Percentiles rank a stretch among this genome's conserved stretches.
These are phyloP conservation scores for Aspergillus phoenicis DNA, from an alignment of 2,329 filamentous ascomycete genomes.

Conservation along the genomic window DNA sequence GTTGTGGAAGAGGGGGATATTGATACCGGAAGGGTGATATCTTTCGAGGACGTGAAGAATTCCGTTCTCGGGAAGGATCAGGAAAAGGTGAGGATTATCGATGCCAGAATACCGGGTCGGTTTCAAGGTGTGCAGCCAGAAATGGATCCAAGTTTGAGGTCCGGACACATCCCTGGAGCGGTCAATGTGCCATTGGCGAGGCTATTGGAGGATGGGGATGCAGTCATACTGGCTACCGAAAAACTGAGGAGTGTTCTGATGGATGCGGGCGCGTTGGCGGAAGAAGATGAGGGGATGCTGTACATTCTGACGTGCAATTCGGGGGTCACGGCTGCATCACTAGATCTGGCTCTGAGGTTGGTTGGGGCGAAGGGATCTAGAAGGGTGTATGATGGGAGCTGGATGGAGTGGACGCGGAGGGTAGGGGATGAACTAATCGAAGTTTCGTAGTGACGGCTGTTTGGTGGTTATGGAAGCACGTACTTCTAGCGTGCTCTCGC, in stretches of 20 bases:
- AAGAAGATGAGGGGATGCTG: background rate
- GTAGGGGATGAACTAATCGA: slow-evolving; percentile 19
- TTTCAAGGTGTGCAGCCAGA: slow-evolving; percentile 25
- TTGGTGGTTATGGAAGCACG: background rate
- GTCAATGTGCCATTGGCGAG: slow-evolving; percentile 30
- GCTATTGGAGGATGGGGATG: slow-evolving; percentile 20
- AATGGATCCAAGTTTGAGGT: slow-evolving; percentile 17
- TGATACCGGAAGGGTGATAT: slow-evolving; percentile 12
- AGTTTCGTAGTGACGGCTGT: background rate
- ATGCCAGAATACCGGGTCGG: slow-evolving; percentile 23
- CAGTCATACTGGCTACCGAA: slow-evolving; percentile 14
- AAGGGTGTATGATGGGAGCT: slow-evolving; percentile 37
- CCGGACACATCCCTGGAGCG: slow-evolving; percentile 31
- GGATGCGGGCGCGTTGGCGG: slow-evolving; percentile 20
- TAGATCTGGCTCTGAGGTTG: slow-evolving; percentile 28
- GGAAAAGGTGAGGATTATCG: slow-evolving; percentile 19
- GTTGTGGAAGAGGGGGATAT: background rate
- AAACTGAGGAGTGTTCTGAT: slow-evolving; percentile 20
- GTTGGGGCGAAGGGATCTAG: slow-evolving; percentile 22
- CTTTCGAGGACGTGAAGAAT: slow-evolving; percentile 20
- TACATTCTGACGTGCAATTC: slow-evolving; percentile 34
- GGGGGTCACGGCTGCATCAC: slow-evolving; percentile 32
- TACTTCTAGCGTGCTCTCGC: no score
- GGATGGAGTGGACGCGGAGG: slow-evolving; percentile 33
- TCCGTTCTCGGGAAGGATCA: background rate